These are phyloP conservation scores for Solanum medicagineum DNA, from an alignment of 257 asterid species.

Conservation along the genomic window DNA sequence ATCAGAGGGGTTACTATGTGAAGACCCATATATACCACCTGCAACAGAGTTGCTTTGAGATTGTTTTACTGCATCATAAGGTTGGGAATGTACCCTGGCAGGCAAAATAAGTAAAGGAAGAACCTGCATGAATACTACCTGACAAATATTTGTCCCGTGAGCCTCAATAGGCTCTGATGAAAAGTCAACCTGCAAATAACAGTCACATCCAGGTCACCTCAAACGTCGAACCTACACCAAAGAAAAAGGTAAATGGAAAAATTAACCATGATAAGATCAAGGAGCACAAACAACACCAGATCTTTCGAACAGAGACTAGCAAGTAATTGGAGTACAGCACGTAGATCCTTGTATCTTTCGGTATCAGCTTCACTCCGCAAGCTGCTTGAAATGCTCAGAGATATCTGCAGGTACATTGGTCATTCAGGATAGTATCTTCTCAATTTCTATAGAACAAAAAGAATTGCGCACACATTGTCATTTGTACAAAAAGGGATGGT, in stretches of 20 bases:
- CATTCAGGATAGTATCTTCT: neutral
- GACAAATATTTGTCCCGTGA: constrained; percentile 70
- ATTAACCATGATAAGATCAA: neutral
- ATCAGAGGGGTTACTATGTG: constrained; percentile 82
- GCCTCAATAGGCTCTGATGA: constrained; percentile 72
- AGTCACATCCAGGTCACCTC: constrained; percentile 8
- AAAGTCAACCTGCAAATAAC: constrained; percentile 64
- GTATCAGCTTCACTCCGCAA: constrained; percentile 67
- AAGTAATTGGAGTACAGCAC: constrained; percentile 81
- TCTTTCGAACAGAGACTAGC: constrained; percentile 83
- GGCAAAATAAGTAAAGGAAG: neutral
- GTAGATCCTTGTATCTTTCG: constrained; percentile 81
- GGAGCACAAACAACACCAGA: constrained; percentile 36
- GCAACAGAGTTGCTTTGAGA: constrained; percentile 2
- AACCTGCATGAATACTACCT: constrained; percentile 33
- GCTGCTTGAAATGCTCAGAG: constrained; percentile 65
- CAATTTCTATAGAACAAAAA: neutral
- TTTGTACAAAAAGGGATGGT: neutral
- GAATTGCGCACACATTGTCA: neutral
- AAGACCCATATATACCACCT: constrained; percentile 88
- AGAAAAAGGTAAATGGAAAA: neutral
- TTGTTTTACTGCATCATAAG: neutral
- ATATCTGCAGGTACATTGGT: constrained; percentile 37
- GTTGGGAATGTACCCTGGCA: neutral
- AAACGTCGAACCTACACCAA: neutral